Evolutionary conservation across 1,139 yeast genomes (phyloP).

Genomic region (Candida dubliniensis): DNA sequence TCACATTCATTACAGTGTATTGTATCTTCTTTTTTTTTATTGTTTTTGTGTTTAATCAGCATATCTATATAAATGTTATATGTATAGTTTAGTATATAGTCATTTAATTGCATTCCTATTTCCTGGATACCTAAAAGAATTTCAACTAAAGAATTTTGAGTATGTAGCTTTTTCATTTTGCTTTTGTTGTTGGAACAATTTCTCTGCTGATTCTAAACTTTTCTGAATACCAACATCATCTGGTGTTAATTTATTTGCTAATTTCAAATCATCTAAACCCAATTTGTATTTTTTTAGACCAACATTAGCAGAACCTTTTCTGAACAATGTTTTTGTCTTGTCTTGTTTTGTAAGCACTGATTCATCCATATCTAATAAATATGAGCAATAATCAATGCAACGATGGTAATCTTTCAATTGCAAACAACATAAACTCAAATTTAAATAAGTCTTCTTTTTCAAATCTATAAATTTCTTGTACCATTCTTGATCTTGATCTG

Average conservation of each 20-base stretch:
- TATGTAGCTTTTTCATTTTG: constrained; percentile 53
- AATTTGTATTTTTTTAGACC: constrained; percentile 47
- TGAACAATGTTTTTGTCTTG: constrained; percentile 59
- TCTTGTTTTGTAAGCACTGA: constrained; percentile 36
- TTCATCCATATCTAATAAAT: constrained; percentile 50
- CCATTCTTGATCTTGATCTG: constrained; percentile 59
- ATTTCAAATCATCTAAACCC: constrained; percentile 47
- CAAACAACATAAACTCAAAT: constrained; percentile 53
- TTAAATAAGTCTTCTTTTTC: constrained; percentile 62
- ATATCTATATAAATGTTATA: not conserved
- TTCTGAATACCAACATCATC: constrained; percentile 49
- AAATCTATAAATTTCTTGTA: constrained; percentile 49
- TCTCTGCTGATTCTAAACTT: constrained; percentile 44
- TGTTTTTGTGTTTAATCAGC: not conserved
- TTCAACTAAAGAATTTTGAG: constrained; percentile 51
- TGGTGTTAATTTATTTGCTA: constrained; percentile 48
- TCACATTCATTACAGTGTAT: no score
- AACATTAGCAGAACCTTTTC: constrained; percentile 55
- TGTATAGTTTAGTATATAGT: not conserved
- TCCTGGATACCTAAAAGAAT: not conserved
- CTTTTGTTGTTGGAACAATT: constrained; percentile 40
- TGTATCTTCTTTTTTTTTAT: no score
- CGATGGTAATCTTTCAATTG: constrained; percentile 46
- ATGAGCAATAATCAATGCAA: constrained; percentile 54
- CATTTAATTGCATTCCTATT: not conserved